Evolutionary conservation across 2,329 filamentous ascomycete genomes (phyloP).

Genomic region (Metarhizium robertsii): DNA sequence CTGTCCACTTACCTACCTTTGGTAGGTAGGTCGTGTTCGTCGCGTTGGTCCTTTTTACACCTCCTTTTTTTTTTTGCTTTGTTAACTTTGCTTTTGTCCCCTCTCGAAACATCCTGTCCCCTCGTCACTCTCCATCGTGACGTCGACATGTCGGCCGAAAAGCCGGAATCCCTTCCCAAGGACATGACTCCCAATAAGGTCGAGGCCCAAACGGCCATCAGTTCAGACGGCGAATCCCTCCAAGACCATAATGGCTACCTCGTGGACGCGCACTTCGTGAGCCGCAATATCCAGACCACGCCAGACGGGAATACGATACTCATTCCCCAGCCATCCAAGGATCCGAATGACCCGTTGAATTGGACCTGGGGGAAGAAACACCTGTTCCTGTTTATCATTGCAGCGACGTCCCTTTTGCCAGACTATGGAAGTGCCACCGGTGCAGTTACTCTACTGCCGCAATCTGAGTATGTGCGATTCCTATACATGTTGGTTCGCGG

Average conservation of each 20-base stretch:
- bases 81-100: no score
- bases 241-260: background rate
- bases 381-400: background rate
- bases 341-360: background rate
- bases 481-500: background rate
- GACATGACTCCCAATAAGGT: background rate
- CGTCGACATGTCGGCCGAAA: background rate
- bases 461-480: background rate
- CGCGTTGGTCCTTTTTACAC: no score
- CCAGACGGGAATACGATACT: background rate
- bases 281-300: background rate
- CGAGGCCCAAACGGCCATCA: background rate
- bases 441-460: background rate
- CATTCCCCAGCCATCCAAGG: background rate
- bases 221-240: background rate
- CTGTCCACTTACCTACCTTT: no score
- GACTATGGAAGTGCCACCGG: background rate
- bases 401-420: background rate
- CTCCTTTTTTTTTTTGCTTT: no score
- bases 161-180: background rate
- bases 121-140: no score
- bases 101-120: no score
- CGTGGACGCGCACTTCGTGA: background rate
- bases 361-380: background rate
- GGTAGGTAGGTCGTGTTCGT: no score